A percentile compares a stretch with the other conserved stretches of the same genome.
These are phyloP conservation scores for Papiliotrema flavescens DNA, from an alignment of 1,284 basidiomycete genomes.

Conservation along the genomic window DNA sequence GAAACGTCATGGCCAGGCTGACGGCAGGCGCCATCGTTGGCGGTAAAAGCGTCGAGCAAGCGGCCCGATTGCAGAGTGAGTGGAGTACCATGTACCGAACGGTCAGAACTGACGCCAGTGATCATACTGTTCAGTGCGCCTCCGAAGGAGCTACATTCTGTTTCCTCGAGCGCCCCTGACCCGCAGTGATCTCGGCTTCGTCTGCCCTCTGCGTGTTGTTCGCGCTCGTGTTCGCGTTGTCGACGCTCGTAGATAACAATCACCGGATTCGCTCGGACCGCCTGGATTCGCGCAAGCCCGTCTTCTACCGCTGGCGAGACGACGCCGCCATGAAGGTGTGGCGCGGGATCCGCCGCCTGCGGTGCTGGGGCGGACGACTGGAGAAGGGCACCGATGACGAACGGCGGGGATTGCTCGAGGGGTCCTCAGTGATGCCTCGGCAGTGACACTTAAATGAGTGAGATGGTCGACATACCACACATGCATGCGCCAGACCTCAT, in stretches of 20 bases:
- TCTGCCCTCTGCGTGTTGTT: slow-evolving; percentile 66
- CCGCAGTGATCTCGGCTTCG: slow-evolving; percentile 65
- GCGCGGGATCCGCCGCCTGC: slow-evolving; percentile 24
- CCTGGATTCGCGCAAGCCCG: slow-evolving; percentile 56
- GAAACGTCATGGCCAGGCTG: no score
- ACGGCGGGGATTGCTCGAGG: slow-evolving; percentile 14
- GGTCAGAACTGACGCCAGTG: slow-evolving; percentile 48
- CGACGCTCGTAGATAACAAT: slow-evolving; percentile 62
- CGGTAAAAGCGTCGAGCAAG: slow-evolving; percentile 75
- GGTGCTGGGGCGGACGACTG: slow-evolving; percentile 8
- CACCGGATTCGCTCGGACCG: slow-evolving; percentile 69
- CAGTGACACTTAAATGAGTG: no score
- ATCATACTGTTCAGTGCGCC: slow-evolving; percentile 72
- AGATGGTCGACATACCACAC: no score
- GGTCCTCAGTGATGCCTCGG: not conserved
- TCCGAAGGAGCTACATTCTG: not conserved
- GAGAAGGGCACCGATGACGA: slow-evolving; percentile 21
- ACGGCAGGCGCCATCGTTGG: slow-evolving; percentile 63
- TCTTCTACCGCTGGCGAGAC: slow-evolving; percentile 53
- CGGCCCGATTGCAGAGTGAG: slow-evolving; percentile 69
- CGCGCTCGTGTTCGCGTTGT: slow-evolving; percentile 60
- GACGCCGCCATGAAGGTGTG: slow-evolving; percentile 27
- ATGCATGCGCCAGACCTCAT: no score
- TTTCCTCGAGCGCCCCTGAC: not conserved
- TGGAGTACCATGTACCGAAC: slow-evolving; percentile 1